phyloP scores from a whole-genome alignment of 1,284 basidiomycete species.

The Sporisorium exsertum region DNA sequence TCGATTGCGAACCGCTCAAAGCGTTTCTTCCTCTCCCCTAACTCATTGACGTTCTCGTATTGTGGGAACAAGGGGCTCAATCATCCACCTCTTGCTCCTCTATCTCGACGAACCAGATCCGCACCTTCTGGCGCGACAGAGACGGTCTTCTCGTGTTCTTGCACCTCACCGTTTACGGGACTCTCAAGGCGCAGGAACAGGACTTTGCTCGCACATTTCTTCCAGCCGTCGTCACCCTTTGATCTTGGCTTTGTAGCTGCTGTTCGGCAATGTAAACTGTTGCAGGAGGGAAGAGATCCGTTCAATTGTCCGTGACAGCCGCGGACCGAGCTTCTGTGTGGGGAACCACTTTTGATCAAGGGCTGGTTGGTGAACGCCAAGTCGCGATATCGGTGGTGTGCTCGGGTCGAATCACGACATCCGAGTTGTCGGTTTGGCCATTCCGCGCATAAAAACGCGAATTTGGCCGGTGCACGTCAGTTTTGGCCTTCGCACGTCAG shows the following conservation, averaged over 20 bases:
- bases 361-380: too few relatives aligned
- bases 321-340: too few relatives aligned
- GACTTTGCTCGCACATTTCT: slow-evolving; percentile 48
- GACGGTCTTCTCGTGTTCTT: slow-evolving; percentile 47
- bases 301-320: too few relatives aligned
- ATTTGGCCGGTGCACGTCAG: slow-evolving; percentile 25
- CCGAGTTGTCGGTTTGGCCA: slow-evolving; percentile 4
- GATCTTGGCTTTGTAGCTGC: neutral
- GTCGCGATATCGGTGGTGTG: too few relatives aligned
- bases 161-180: slow-evolving; percentile 20
- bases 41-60: slow-evolving; percentile 61
- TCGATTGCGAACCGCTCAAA: neutral
- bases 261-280: neutral
- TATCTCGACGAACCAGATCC: slow-evolving; percentile 61
- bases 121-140: slow-evolving; percentile 25
- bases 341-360: too few relatives aligned
- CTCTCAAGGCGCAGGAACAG: slow-evolving; percentile 39
- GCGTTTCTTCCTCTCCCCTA: slow-evolving; percentile 39
- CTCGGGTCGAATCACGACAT: slow-evolving; percentile 42
- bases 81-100: slow-evolving; percentile 48
- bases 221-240: neutral
- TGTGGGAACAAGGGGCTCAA: slow-evolving; percentile 55
- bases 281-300: too few relatives aligned
- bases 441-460: neutral
- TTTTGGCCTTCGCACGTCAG: slow-evolving; percentile 29